phyloP scores from a whole-genome alignment of 2,329 filamentous ascomycete species.

The Paecilomyces formosus region DNA sequence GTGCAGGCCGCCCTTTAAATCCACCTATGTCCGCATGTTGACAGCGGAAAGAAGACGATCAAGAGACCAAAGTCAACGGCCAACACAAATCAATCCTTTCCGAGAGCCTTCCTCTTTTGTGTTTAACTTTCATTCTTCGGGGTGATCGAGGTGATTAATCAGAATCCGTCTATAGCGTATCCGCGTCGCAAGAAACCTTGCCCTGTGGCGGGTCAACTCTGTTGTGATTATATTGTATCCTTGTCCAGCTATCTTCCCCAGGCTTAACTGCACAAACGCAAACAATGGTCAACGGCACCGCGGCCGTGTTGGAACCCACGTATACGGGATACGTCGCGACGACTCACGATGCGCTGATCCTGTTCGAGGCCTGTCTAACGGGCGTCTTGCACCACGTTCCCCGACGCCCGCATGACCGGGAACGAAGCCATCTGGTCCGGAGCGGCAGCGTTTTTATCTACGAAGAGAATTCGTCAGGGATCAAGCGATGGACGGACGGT shows the following conservation, averaged over 20 bases:
- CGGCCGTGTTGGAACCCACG: slow-evolving; percentile 53
- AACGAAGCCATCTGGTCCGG: slow-evolving; percentile 66
- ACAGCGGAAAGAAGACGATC: not conserved
- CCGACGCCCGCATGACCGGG: slow-evolving; percentile 77
- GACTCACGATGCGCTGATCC: slow-evolving; percentile 66
- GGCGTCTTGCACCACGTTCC: slow-evolving; percentile 68
- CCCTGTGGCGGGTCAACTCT: not conserved
- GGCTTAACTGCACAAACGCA: slow-evolving; percentile 1
- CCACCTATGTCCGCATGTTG: not conserved
- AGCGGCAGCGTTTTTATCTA: slow-evolving; percentile 89
- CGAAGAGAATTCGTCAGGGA: slow-evolving; percentile 81
- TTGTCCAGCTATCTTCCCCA: not conserved
- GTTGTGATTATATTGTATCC: not conserved
- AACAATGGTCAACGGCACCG: slow-evolving; percentile 36
- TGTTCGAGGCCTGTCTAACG: slow-evolving; percentile 71
- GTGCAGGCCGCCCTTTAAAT: not conserved
- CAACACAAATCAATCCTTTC: not conserved
- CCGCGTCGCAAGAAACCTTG: slow-evolving; percentile 2
- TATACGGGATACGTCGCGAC: slow-evolving; percentile 61
- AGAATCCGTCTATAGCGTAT: not conserved
- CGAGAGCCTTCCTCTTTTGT: not conserved
- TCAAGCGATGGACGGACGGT: slow-evolving; percentile 92
- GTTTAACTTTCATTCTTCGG: not conserved
- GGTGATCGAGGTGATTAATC: not conserved
- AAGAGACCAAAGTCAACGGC: not conserved